phyloP scores from a whole-genome alignment of 2,329 filamentous ascomycete species.

The Exophiala sideris region DNA sequence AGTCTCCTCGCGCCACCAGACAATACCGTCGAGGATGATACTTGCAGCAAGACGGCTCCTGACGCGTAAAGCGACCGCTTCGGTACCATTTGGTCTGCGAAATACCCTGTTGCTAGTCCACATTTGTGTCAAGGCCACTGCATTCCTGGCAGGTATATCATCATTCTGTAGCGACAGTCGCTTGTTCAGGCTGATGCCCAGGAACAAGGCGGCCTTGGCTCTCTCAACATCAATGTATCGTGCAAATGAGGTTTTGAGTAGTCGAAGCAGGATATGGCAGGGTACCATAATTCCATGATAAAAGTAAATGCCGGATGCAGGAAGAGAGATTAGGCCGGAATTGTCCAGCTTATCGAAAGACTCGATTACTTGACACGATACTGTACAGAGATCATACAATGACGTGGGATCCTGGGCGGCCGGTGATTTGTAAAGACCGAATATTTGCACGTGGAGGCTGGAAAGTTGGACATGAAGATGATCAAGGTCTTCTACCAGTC shows the following conservation, averaged over 20 bases:
- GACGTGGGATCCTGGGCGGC: slow-evolving; percentile 19
- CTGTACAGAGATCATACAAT: slow-evolving; percentile 16
- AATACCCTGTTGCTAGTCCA: slow-evolving; percentile 43
- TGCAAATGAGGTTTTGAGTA: slow-evolving; percentile 37
- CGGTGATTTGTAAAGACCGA: slow-evolving; percentile 20
- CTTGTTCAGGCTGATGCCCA: slow-evolving; percentile 38
- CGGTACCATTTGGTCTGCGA: slow-evolving; percentile 37
- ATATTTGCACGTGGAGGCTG: slow-evolving; percentile 12
- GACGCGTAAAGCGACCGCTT: slow-evolving; percentile 37
- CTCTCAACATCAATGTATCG: slow-evolving; percentile 34
- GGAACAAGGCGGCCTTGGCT: slow-evolving; percentile 36
- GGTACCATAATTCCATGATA: slow-evolving; percentile 34
- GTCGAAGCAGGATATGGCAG: slow-evolving; percentile 34
- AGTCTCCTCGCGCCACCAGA: slow-evolving; percentile 45
- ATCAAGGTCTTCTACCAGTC: slow-evolving; percentile 5
- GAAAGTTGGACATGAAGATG: slow-evolving; percentile 14
- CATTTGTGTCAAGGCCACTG: slow-evolving; percentile 36
- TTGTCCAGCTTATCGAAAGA: slow-evolving; percentile 20
- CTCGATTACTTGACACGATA: slow-evolving; percentile 20
- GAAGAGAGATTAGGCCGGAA: slow-evolving; percentile 7
- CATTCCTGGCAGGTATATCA: slow-evolving; percentile 35
- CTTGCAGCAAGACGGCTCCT: slow-evolving; percentile 39
- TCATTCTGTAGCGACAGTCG: slow-evolving; percentile 37
- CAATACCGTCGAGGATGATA: slow-evolving; percentile 38
- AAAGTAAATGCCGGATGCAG: slow-evolving; percentile 27